These are phyloP conservation scores for Candida alai DNA, from an alignment of 805 yeast genomes.

Conservation along the genomic window DNA sequence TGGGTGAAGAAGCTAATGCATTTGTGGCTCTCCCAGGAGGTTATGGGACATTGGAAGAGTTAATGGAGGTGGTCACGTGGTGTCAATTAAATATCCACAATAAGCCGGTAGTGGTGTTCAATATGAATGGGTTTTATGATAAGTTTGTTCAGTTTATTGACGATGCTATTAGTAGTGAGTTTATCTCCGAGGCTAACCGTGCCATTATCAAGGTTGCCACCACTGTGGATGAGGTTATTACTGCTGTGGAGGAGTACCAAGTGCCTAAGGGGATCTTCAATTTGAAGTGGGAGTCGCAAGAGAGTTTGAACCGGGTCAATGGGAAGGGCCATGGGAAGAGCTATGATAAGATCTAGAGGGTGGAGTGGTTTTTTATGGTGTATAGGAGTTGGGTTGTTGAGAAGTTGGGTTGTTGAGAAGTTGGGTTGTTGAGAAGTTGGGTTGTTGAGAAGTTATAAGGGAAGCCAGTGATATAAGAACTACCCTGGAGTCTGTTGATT, in stretches of 20 bases:
- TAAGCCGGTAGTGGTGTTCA: conserved; percentile 75
- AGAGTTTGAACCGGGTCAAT: conserved; percentile 7
- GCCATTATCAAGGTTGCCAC: conserved; percentile 65
- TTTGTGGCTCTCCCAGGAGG: conserved; percentile 93
- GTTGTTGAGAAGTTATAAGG: too few species aligned
- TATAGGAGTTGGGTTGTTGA: too few species aligned
- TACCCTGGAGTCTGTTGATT: background rate
- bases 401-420: too few species aligned
- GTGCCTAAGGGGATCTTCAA: conserved; percentile 73
- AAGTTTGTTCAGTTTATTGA: conserved; percentile 58
- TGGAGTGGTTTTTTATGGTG: too few species aligned
- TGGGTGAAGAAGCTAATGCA: conserved; percentile 85
- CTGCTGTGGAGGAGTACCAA: conserved; percentile 54
- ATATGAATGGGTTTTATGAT: conserved; percentile 78
- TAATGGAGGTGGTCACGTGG: conserved; percentile 91
- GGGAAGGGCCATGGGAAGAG: too few species aligned
- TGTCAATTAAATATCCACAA: conserved; percentile 81
- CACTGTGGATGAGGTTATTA: conserved; percentile 64
- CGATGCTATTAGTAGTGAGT: conserved; percentile 59
- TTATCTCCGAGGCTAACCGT: conserved; percentile 64
- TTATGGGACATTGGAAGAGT: conserved; percentile 84
- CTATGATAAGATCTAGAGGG: background rate
- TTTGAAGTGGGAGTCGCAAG: conserved; percentile 55
- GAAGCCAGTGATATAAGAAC: background rate
- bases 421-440: too few species aligned